phyloP scores from a whole-genome alignment of 176 grass and related monocot species.

The Carex littledalei region DNA sequence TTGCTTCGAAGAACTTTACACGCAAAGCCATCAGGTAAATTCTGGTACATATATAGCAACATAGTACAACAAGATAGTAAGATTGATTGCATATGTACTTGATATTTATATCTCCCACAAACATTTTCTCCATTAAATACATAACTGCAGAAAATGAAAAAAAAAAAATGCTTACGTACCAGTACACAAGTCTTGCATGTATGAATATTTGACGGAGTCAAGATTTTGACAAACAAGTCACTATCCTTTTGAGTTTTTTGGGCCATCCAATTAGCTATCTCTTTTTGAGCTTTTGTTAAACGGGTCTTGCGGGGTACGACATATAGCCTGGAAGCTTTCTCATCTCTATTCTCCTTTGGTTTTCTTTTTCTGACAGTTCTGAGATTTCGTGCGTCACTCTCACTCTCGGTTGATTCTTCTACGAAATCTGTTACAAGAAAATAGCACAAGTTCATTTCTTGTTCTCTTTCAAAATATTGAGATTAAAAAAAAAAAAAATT shows the following conservation, averaged over 20 bases:
- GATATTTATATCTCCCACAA: neutral
- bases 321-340: neutral
- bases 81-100: neutral
- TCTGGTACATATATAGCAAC: neutral
- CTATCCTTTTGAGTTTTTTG: neutral
- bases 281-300: neutral
- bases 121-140: too few relatives aligned
- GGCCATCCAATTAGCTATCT: neutral
- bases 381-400: neutral
- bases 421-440: neutral
- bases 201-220: neutral
- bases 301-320: neutral
- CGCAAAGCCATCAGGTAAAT: slow-evolving; percentile 19
- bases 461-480: neutral
- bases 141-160: too few relatives aligned
- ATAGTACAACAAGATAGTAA: neutral
- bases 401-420: neutral
- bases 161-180: neutral
- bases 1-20: slow-evolving; percentile 10
- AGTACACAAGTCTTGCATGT: neutral
- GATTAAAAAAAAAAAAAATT: neutral
- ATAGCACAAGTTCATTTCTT: neutral
- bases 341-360: neutral
- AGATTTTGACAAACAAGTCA: neutral
- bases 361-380: neutral